Percentiles rank a stretch among this genome's conserved stretches.
Conservation (phyloP, 345 rosid genomes). For the Mallotus nudiflorus region DNA sequence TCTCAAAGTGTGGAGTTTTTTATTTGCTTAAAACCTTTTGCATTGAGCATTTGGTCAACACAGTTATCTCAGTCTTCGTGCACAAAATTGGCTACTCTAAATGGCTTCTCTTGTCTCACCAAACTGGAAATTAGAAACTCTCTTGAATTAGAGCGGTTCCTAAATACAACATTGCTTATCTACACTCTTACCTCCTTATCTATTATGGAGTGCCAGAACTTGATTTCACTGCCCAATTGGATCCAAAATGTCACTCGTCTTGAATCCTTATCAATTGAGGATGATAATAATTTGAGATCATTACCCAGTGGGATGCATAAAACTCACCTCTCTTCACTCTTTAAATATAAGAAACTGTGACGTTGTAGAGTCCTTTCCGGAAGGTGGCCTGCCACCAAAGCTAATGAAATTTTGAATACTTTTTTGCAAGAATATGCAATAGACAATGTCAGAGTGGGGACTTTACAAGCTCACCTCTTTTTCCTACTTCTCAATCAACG, state of each 20-base stretch:
- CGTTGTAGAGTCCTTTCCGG: constrained; percentile 15
- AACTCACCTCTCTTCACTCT: constrained; percentile 1
- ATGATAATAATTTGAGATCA: constrained; percentile 10
- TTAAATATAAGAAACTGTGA: constrained; percentile 2
- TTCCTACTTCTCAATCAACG: constrained; percentile 5
- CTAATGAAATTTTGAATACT: constrained; percentile 3
- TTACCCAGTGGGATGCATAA: constrained; percentile 21
- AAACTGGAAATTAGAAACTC: neutral
- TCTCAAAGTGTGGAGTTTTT: neutral
- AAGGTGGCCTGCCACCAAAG: constrained; percentile 32
- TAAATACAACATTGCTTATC: neutral
- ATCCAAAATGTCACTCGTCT: neutral
- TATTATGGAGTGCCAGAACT: neutral
- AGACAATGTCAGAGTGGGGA: constrained; percentile 23
- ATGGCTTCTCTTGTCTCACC: constrained; percentile 10
- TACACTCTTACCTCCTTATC: neutral
- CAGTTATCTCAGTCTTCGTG: neutral
- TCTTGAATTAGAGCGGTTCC: neutral
- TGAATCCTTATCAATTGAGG: neutral
- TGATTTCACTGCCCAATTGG: neutral
- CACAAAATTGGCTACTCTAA: neutral
- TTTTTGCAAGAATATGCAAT: constrained; percentile 12
- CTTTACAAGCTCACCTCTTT: constrained; percentile 24
- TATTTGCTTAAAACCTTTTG: neutral
- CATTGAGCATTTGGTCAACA: neutral